Evolutionary conservation across 2,329 filamentous ascomycete species (phyloP).

Genomic region (Botryotinia narcissicola): DNA sequence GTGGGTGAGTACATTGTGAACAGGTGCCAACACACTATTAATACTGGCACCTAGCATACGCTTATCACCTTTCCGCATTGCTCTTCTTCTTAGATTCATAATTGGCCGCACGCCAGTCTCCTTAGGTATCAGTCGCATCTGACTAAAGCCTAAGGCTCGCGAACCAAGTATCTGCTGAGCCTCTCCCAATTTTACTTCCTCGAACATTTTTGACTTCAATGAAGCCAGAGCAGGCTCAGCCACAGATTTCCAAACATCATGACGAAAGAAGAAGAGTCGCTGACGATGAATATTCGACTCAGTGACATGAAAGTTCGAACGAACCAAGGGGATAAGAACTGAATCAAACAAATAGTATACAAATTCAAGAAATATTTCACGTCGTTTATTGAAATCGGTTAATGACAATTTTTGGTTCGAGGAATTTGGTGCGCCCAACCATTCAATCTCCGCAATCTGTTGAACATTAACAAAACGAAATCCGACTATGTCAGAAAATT

Average conservation of each 20-base stretch:
- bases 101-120: conserved; percentile 74
- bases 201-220: conserved; percentile 72
- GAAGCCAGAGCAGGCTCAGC: conserved; percentile 67
- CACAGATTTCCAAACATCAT: conserved; percentile 82
- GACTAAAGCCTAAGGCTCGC: conserved; percentile 70
- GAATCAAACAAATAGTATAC: conserved; percentile 94
- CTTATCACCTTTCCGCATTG: conserved; percentile 52
- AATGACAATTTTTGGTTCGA: conserved; percentile 57
- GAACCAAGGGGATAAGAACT: conserved; percentile 79
- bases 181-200: conserved; percentile 63
- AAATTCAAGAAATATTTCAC: conserved; percentile 78
- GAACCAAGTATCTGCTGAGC: conserved; percentile 58
- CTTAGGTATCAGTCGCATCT: conserved; percentile 82
- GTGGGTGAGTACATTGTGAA: conserved; percentile 73
- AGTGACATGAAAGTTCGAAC: conserved; percentile 89
- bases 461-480: conserved; percentile 13
- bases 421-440: conserved; percentile 62
- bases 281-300: conserved; percentile 81
- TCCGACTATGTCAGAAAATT: conserved; percentile 18
- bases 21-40: conserved; percentile 68
- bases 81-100: conserved; percentile 74
- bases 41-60: conserved; percentile 61
- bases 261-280: conserved; percentile 86
- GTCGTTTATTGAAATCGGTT: conserved; percentile 72
- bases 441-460: conserved; percentile 66